phyloP scores from a whole-genome alignment of 371 early-diverging fungal species.

The Mucor sp. region DNA sequence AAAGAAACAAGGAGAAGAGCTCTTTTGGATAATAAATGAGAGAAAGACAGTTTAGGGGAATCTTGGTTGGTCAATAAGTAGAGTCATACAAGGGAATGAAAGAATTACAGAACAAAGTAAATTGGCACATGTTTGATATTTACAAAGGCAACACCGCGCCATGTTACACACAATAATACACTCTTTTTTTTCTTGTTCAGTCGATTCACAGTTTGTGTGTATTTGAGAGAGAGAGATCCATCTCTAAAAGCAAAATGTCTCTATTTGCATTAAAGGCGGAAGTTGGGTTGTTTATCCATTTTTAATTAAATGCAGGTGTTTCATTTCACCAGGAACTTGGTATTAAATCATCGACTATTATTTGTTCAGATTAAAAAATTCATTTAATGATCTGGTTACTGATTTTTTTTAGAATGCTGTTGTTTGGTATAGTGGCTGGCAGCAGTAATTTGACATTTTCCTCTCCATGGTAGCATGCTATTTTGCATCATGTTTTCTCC shows the following conservation, averaged over 20 bases:
- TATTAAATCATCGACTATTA: neutral
- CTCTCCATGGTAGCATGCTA: no score
- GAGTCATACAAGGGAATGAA: slow-evolving; percentile 30
- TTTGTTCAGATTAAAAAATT: no score
- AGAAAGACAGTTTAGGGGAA: neutral
- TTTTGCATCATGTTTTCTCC: no score
- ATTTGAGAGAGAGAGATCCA: no score
- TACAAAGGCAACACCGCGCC: slow-evolving; percentile 11
- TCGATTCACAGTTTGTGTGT: no score
- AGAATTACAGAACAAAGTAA: slow-evolving; percentile 65
- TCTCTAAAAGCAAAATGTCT: no score
- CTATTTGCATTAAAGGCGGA: neutral
- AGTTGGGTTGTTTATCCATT: neutral
- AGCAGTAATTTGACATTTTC: no score
- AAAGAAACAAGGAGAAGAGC: neutral
- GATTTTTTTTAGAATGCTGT: no score
- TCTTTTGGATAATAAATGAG: neutral
- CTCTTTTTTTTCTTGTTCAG: neutral
- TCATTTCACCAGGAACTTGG: neutral
- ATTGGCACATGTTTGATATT: slow-evolving; percentile 38
- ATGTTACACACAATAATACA: slow-evolving; percentile 11
- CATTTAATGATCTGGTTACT: no score
- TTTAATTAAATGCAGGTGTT: neutral
- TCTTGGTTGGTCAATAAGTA: neutral
- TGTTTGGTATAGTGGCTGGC: no score